Evolutionary conservation across 495 filamentous ascomycete species (phyloP), one percentile per base, ranked within the genome.

Genomic region (Glarea lozoyensis): DNA sequence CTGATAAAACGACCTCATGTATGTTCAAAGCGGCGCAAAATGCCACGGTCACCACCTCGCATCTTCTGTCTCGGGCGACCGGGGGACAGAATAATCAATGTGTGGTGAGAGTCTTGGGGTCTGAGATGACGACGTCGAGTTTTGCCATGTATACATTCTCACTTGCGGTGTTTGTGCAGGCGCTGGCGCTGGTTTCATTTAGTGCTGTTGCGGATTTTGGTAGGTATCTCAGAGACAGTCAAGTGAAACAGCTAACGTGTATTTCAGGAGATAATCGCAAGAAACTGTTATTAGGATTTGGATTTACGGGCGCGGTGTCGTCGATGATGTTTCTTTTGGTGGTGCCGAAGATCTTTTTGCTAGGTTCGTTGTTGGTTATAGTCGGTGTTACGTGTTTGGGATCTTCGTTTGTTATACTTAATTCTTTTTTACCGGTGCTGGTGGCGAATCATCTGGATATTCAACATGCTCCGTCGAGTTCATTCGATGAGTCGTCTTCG

Each of bases 121-220:
- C 76, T 29, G 87, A 94, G 52, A 79, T 97, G 56, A 96, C 95
- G 59, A 94, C 92, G 10, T 88, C 92, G 13, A 93, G 86, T 65
- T 96, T 96, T 62, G 92, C 93, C 46, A 88, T 98, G 84, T 98
- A 97, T 65, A 95, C 87, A 3, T 97, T 97, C 62, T 93, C 87
- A 35, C 59, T 94, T 45, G 90, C 85, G 57, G 92, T 97, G 1
- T 58, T 95, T 11, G 55, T 95, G 21, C 92, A 98, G 60, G 80
- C 88, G 4, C 63, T 96, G n/a, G 60, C 96, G 24, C 88, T 98
- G 24, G 82, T 98, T 43, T 92, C 87, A 43, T 94, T 98, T 75
- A 89, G 84, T 48, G 90, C 86, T 20, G 92, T 90, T 36, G 92
- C 92, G 29, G 92, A 98, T 59, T 88, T 96, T 61, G 53, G 53